Conservation (phyloP, 495 filamentous ascomycete genomes). For the Penicillium flavigenum region DNA sequence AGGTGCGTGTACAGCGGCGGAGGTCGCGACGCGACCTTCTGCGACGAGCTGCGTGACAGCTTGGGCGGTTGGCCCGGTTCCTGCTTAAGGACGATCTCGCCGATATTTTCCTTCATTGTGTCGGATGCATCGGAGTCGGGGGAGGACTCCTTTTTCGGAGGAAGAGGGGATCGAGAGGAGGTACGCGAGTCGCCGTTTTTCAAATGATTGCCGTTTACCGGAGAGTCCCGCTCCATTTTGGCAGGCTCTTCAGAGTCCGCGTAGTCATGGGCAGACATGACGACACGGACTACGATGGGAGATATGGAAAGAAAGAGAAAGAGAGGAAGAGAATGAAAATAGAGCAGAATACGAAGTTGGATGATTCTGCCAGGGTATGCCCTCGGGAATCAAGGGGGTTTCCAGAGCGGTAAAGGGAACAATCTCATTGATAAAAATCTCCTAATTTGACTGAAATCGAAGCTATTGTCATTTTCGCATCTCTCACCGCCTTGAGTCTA, state of each 20-base stretch:
- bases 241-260: constrained; percentile 35
- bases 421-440: constrained; percentile 14
- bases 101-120: constrained; percentile 36
- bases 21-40: constrained; percentile 61
- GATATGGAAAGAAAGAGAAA: constrained; percentile 10
- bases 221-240: constrained; percentile 20
- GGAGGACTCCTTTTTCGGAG: constrained; percentile 16
- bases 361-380: constrained; percentile 5
- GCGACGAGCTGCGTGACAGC: constrained; percentile 69
- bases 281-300: constrained; percentile 39
- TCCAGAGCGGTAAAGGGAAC: constrained; percentile 12
- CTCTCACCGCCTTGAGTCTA: constrained; percentile 13
- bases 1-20: constrained; percentile 67
- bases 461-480: constrained; percentile 15
- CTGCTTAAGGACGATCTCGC: constrained; percentile 59
- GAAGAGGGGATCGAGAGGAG: constrained; percentile 19
- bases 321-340: constrained; percentile 3
- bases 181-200: constrained; percentile 17
- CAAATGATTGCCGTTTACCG: constrained; percentile 14
- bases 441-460: constrained; percentile 13
- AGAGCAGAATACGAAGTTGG: constrained; percentile 10
- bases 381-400: constrained; percentile 11
- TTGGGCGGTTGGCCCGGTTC: constrained; percentile 70
- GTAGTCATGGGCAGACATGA: constrained; percentile 49
- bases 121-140: constrained; percentile 9